These are phyloP conservation scores for Wickerhamiella parazyma DNA, from an alignment of 805 yeast genomes.

Conservation along the genomic window DNA sequence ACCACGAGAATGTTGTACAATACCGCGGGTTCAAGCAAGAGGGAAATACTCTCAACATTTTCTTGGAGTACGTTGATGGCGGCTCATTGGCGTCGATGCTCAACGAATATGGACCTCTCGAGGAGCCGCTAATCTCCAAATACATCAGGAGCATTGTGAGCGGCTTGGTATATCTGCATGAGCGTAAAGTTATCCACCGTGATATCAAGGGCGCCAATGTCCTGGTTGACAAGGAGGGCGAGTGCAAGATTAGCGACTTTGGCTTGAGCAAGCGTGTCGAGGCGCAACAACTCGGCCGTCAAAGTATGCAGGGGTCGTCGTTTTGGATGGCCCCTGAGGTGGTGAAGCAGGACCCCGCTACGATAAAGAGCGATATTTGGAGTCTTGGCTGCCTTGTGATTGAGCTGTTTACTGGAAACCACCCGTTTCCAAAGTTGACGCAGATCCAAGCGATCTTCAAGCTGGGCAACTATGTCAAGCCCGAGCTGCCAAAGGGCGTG, in stretches of 20 bases:
- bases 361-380: conserved; percentile 94
- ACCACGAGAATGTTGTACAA: conserved; percentile 86
- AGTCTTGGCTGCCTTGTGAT: conserved; percentile 87
- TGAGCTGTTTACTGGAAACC: conserved; percentile 92
- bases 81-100: conserved; percentile 61
- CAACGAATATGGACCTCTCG: conserved; percentile 63
- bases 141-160: conserved; percentile 63
- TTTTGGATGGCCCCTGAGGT: conserved; percentile 99
- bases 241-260: conserved; percentile 75
- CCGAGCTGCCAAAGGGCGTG: conserved; percentile 56
- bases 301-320: conserved; percentile 85
- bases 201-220: conserved; percentile 86
- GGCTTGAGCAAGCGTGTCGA: conserved; percentile 65
- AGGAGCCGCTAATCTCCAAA: conserved; percentile 58
- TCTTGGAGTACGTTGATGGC: conserved; percentile 61
- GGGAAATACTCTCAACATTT: conserved; percentile 59
- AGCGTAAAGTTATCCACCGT: conserved; percentile 63
- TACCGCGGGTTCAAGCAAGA: conserved; percentile 81
- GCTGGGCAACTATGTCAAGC: conserved; percentile 70
- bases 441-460: conserved; percentile 96
- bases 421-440: conserved; percentile 87
- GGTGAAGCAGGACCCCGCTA: conserved; percentile 72
- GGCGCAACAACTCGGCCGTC: conserved; percentile 46
- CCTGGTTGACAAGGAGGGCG: conserved; percentile 63
- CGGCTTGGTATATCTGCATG: conserved; percentile 64